phyloP scores from a whole-genome alignment of 257 asterid genomes.

The Capsicum pubescens region DNA sequence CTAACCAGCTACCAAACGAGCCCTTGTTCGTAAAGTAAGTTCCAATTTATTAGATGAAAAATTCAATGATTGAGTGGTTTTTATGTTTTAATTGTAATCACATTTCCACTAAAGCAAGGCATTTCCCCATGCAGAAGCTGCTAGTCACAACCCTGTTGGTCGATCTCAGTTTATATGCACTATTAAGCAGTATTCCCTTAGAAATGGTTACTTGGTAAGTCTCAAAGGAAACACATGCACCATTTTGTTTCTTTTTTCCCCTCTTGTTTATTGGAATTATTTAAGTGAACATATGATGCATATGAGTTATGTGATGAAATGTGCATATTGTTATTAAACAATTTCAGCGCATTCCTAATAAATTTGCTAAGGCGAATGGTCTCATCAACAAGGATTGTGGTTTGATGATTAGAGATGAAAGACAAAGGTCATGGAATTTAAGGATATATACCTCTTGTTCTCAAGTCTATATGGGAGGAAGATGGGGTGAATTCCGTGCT shows the following conservation, averaged over 20 bases:
- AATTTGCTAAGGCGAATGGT: conserved; percentile 13
- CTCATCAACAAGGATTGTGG: neutral
- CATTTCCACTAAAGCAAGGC: neutral
- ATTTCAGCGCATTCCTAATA: conserved; percentile 15
- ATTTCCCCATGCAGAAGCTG: neutral
- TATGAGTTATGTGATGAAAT: conserved; percentile 9
- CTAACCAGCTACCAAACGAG: neutral
- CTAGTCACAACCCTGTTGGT: neutral
- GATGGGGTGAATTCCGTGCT: neutral
- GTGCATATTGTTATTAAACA: neutral
- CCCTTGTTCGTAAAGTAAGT: neutral
- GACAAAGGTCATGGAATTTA: conserved; percentile 31
- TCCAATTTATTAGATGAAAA: neutral
- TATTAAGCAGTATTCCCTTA: neutral
- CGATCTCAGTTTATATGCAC: conserved; percentile 9
- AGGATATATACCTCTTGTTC: conserved; percentile 10
- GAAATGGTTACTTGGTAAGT: conserved; percentile 21
- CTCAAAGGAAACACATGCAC: conserved; percentile 10
- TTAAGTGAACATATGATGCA: neutral
- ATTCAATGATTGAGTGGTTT: neutral
- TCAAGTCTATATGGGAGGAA: conserved; percentile 1
- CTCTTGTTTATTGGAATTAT: neutral
- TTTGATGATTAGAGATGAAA: neutral
- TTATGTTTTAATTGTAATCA: neutral
- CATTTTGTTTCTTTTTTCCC: neutral